phyloP scores from a whole-genome alignment of 768 basidiomycete species.

The Lanmaoa pseudosensibilis region DNA sequence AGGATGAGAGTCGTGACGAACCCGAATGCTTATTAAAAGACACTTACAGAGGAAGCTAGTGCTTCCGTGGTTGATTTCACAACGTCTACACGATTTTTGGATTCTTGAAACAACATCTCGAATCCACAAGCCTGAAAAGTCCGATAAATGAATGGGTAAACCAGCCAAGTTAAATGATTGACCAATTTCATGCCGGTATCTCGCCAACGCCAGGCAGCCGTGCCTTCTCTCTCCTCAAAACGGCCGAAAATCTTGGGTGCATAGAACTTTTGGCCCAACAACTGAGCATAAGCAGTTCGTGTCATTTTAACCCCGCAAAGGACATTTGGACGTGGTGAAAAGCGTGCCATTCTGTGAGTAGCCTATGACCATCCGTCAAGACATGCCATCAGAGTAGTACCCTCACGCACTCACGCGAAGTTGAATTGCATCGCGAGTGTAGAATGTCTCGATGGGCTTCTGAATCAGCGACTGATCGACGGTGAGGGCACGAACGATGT shows the following conservation, averaged over 20 bases:
- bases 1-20: background rate
- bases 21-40: background rate
- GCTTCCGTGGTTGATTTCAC: constrained; percentile 38
- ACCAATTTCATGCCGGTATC: constrained; percentile 95
- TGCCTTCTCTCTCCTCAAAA: constrained; percentile 63
- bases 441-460: constrained; percentile 88
- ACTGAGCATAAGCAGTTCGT: constrained; percentile 90
- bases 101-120: constrained; percentile 93
- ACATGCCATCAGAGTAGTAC: background rate
- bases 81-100: constrained; percentile 53
- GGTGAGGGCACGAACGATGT: constrained; percentile 73
- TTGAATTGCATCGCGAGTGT: constrained; percentile 90
- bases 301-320: constrained; percentile 75
- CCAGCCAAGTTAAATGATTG: constrained; percentile 19
- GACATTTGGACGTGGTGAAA: constrained; percentile 69
- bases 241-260: constrained; percentile 87
- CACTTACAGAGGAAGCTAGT: constrained; percentile 49
- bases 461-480: constrained; percentile 71
- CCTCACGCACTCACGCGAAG: constrained; percentile 62
- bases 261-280: constrained; percentile 87
- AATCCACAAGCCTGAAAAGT: constrained; percentile 80
- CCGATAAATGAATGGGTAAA: background rate
- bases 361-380: constrained; percentile 47
- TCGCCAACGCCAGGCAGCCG: constrained; percentile 70
- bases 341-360: constrained; percentile 87